Evolutionary conservation across 2,329 filamentous ascomycete genomes (phyloP), one percentile per base, ranked within the genome.

Genomic region (Curvularia hawaiiensis): DNA sequence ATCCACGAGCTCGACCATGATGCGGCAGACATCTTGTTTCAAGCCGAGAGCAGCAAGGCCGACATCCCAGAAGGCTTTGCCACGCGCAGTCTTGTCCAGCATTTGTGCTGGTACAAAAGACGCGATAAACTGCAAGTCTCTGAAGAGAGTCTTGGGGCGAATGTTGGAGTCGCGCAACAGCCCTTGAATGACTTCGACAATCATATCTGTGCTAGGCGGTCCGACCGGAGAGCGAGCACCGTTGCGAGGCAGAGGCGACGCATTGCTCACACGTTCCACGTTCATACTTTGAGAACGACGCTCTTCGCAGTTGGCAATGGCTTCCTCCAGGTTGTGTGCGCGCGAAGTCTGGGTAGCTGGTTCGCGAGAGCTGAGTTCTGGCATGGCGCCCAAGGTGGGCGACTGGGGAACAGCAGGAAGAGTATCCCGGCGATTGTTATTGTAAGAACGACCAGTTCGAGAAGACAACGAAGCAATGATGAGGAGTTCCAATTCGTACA

Each of bases 11-110:
- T 90, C 87, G n/a, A 91, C 85, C 86, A 90, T 96, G 50, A 90
- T 91, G 46, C 88, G 86, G 76, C 91, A 94, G 4, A 95, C 88
- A 63, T 97, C 92, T 64, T 91, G 88, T 75, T 97, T 98, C 52
- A 97, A 83, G 35, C 88, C 86, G n/a, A 97, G 82, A 2, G 94
- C 92, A 0, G 95, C 94, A 6, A 97, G 84, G 0, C 91, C 92
- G 26, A 92, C 90, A 68, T 97, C 91, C 85, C 92, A 91, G 74
- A 98, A 98, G 0, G 93, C 91, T 66, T 92, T 95, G 39, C 86
- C 83, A 50, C 81, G 80, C 16, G 84, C 82, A 3, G 81, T 83
- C 65, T 83, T 83, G 74, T 86, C 85, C 12, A 88, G 76, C 43
- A 82, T 82, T 11, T 83, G 78, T 5, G 81, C 78, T 1, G 85